phyloP scores from a whole-genome alignment of 768 basidiomycete species.

The Pisolithus microcarpus region DNA sequence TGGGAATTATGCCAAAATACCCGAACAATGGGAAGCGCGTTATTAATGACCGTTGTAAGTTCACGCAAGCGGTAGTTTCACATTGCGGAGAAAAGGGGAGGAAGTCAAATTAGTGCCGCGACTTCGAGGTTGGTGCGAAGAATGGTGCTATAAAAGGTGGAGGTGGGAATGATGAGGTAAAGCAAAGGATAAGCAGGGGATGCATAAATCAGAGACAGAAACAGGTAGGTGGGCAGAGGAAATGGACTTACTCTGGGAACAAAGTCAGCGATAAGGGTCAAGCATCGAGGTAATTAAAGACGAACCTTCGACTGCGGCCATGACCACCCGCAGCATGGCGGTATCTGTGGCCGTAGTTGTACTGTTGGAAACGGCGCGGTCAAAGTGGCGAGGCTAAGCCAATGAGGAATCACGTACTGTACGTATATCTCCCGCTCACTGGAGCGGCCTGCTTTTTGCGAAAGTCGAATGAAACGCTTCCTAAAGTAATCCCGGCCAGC shows the following conservation, averaged over 20 bases:
- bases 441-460: constrained; percentile 77
- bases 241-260: constrained; percentile 56
- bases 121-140: constrained; percentile 14
- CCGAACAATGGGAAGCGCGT: constrained; percentile 3
- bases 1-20: neutral
- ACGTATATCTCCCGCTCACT: constrained; percentile 90
- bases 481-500: constrained; percentile 89
- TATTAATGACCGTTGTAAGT: constrained; percentile 1
- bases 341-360: constrained; percentile 90
- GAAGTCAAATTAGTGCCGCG: constrained; percentile 14
- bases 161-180: neutral
- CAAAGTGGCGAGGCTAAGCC: constrained; percentile 3
- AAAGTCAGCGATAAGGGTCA: constrained; percentile 9
- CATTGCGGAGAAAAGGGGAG: neutral
- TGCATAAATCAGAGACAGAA: constrained; percentile 14
- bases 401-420: constrained; percentile 52
- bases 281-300: constrained; percentile 6
- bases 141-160: constrained; percentile 10
- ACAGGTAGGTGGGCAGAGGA: constrained; percentile 3
- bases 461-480: constrained; percentile 71
- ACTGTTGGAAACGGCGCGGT: constrained; percentile 31
- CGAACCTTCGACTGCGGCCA: constrained; percentile 93
- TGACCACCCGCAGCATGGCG: constrained; percentile 79
- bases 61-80: neutral
- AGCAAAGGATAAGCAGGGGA: constrained; percentile 2